Conservation (phyloP, 2,329 filamentous ascomycete species). For the Ascochyta fabae region DNA sequence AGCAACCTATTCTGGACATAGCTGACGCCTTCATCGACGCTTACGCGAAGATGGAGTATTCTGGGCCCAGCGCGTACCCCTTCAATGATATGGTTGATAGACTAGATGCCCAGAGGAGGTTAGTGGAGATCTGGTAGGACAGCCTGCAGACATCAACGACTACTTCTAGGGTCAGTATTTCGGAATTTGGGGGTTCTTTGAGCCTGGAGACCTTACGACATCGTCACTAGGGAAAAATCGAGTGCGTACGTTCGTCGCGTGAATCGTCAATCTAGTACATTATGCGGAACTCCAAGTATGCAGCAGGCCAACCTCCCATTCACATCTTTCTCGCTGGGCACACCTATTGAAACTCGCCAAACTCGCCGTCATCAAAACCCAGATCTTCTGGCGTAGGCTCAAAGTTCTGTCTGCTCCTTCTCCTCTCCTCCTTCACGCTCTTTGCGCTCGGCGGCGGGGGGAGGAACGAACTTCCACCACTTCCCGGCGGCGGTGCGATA, state of each 20-base stretch:
- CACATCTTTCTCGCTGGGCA: neutral
- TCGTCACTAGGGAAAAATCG: neutral
- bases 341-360: slow-evolving; percentile 75
- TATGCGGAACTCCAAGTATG: slow-evolving; percentile 27
- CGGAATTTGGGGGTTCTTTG: neutral
- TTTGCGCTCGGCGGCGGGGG: slow-evolving; percentile 71
- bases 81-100: neutral
- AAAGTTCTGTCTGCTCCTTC: slow-evolving; percentile 57
- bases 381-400: slow-evolving; percentile 62
- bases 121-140: slow-evolving; percentile 1
- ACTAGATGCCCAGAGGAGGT: neutral
- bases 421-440: slow-evolving; percentile 67
- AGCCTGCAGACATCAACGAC: neutral
- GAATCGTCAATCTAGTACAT: slow-evolving; percentile 15
- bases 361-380: slow-evolving; percentile 86
- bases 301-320: slow-evolving; percentile 8
- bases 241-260: neutral
- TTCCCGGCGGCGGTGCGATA: slow-evolving; percentile 71
- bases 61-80: neutral
- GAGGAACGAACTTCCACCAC: slow-evolving; percentile 55
- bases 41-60: neutral
- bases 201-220: neutral
- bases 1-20: slow-evolving; percentile 6
- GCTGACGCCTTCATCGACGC: slow-evolving; percentile 13
- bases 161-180: neutral